A percentile compares a stretch with the other conserved stretches of the same genome.
These are phyloP conservation scores for Calonectria pauciramosa DNA, from an alignment of 2,329 filamentous ascomycete genomes.

Conservation along the genomic window DNA sequence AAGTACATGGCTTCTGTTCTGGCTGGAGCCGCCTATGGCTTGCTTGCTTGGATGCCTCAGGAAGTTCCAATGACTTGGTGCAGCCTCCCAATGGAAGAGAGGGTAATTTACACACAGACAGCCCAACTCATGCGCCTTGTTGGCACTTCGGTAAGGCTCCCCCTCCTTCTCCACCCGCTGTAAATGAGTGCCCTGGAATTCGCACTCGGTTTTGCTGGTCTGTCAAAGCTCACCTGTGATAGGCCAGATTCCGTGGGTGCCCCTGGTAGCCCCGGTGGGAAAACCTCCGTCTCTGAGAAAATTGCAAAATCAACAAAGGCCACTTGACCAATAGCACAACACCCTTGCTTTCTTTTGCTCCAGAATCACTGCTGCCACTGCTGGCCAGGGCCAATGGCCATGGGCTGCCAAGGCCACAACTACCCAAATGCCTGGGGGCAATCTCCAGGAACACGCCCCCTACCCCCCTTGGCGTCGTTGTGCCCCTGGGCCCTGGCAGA, in stretches of 20 bases:
- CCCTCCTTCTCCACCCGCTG: neutral
- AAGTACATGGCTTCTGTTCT: neutral
- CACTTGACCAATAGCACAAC: conserved; percentile 44
- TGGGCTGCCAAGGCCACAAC: conserved; percentile 21
- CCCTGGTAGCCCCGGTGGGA: conserved; percentile 20
- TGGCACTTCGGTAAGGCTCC: neutral
- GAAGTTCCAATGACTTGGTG: neutral
- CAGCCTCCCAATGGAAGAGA: neutral
- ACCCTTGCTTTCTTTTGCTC: conserved; percentile 45
- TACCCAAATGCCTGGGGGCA: conserved; percentile 18
- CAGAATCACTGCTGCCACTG: conserved; percentile 28
- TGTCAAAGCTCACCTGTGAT: conserved; percentile 34
- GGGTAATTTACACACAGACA: neutral
- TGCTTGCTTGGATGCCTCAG: neutral
- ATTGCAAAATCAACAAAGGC: conserved; percentile 16
- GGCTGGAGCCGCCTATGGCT: neutral
- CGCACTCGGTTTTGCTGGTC: neutral
- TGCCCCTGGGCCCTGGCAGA: neutral
- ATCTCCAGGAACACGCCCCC: conserved; percentile 20
- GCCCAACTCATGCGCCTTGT: neutral
- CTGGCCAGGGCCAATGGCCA: conserved; percentile 2
- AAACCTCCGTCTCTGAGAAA: conserved; percentile 25
- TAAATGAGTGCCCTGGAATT: conserved; percentile 15
- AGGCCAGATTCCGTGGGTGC: conserved; percentile 36
- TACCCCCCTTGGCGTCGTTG: neutral